Base-by-base conservation (phyloP, 176 grass and related monocot species). In the Luzula sylvatica region DNA sequence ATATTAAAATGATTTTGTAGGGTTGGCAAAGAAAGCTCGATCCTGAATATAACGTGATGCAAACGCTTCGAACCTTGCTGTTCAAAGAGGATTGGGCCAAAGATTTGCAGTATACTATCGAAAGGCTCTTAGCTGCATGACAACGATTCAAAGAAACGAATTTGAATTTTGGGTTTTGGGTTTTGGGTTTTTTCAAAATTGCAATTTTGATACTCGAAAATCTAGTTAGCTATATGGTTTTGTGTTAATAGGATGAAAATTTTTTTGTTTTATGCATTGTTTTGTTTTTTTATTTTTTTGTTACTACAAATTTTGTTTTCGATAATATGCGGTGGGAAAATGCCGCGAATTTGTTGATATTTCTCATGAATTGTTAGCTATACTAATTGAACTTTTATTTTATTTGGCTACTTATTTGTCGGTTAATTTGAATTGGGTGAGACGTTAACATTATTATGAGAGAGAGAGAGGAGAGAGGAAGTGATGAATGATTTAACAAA, bases 1-100 rank as follows among this genome's bases (percentile, higher is more conserved):
- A 7, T 68, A 45, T 23, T 26, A 15, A 26, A 46, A 8, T 43
- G n/a, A 8, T 20, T 53, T 72, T 55, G 44, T 52, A 98, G 93
- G 86, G 93, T 42, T 98, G 93, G 93, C 93, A 98, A 68, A 82
- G 86, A 50, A 98, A 98, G 52, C 46, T 98, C 68, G 93, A 98
- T 80, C 93, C 93, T 20, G 86, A 82, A 53, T 98, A 87, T 67
- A 76, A 98, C 75, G 78, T 98, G 38, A 98, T 98, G 93, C 87
- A 77, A 56, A 98, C 93, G 44, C 61, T 98, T 2, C 77, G 79
- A 40, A 75, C 75, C 8, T 72, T 98, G 64, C 61, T 92, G 65
- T 98, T 98, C 15, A 98, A 82, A 73, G 77, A 83, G 55, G 93
- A 98, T 46, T 90, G 86, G 93, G 86, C 81, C 8, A 73, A 83